Evolutionary conservation across 345 rosid genomes (phyloP).

Genomic region (Pugionium dolabratum): DNA sequence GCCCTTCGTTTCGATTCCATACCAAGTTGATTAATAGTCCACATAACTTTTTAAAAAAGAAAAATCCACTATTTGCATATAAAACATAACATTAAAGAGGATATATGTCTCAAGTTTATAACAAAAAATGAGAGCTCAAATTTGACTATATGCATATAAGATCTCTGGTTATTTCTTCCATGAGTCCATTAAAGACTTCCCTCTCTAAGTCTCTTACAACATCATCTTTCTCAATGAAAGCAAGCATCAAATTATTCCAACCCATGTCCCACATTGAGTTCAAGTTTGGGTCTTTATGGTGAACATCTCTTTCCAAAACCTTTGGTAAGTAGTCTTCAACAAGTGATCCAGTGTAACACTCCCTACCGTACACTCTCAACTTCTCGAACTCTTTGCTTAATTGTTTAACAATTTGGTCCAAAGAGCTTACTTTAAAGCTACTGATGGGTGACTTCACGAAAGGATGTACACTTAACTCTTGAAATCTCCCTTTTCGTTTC

Average conservation of each 20-base stretch:
- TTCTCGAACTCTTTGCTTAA: conserved; percentile 56
- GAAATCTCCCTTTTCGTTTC: conserved; percentile 74
- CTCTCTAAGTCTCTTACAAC: conserved; percentile 72
- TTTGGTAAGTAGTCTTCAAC: conserved; percentile 62
- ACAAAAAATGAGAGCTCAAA: conserved; percentile 14
- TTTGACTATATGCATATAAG: conserved; percentile 43
- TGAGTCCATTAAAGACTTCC: conserved; percentile 58
- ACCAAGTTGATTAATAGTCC: background rate
- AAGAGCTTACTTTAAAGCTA: conserved; percentile 42
- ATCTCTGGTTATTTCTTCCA: conserved; percentile 67
- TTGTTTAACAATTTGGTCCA: conserved; percentile 67
- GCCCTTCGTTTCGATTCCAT: no score
- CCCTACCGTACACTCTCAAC: conserved; percentile 56
- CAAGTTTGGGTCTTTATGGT: conserved; percentile 54
- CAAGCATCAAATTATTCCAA: conserved; percentile 54
- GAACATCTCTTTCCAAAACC: conserved; percentile 66
- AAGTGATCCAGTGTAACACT: conserved; percentile 40
- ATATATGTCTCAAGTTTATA: conserved; percentile 10
- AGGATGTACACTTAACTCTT: conserved; percentile 73
- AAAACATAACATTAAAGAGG: conserved; percentile 10
- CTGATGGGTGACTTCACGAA: conserved; percentile 46
- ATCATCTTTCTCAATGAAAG: conserved; percentile 66
- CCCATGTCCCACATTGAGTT: conserved; percentile 92
- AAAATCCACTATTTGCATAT: background rate
- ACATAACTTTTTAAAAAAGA: background rate